phyloP scores from a whole-genome alignment of 768 basidiomycete genomes.

The Lactifluus piperatus region DNA sequence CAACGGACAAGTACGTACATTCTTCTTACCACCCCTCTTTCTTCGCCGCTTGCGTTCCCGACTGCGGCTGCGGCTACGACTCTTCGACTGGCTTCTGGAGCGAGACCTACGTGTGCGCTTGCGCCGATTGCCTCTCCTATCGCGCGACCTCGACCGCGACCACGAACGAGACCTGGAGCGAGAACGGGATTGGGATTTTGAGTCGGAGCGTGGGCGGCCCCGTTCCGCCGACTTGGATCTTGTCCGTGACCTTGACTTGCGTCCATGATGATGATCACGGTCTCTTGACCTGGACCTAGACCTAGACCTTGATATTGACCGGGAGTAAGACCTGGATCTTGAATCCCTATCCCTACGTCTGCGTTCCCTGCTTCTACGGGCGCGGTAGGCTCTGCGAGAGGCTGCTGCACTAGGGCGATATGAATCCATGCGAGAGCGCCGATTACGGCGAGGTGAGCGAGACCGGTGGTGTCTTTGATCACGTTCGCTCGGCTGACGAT shows the following conservation, averaged over 20 bases:
- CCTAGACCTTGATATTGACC: constrained; percentile 11
- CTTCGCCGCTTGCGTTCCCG: constrained; percentile 31
- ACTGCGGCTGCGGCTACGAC: constrained; percentile 24
- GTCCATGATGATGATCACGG: constrained; percentile 23
- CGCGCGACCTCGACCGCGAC: constrained; percentile 19
- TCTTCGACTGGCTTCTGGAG: constrained; percentile 32
- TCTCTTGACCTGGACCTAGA: constrained; percentile 29
- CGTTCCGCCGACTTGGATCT: constrained; percentile 14
- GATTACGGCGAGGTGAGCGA: constrained; percentile 13
- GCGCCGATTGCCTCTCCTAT: constrained; percentile 29
- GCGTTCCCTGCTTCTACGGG: constrained; percentile 14
- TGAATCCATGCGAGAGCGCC: constrained; percentile 16
- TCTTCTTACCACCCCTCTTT: constrained; percentile 32
- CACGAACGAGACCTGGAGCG: constrained; percentile 3
- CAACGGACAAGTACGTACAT: constrained; percentile 27
- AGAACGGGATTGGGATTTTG: constrained; percentile 25
- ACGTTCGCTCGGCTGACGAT: constrained; percentile 2
- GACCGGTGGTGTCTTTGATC: constrained; percentile 10
- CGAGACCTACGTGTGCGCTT: constrained; percentile 34
- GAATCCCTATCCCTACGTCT: constrained; percentile 3
- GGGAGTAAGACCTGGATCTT: constrained; percentile 12
- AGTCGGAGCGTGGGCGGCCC: constrained; percentile 14
- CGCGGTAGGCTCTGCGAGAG: constrained; percentile 12
- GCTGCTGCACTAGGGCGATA: constrained; percentile 15
- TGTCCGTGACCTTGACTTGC: constrained; percentile 15